Evolutionary conservation across 2,329 filamentous ascomycete genomes (phyloP).

Genomic region (Emergomyces orientalis): DNA sequence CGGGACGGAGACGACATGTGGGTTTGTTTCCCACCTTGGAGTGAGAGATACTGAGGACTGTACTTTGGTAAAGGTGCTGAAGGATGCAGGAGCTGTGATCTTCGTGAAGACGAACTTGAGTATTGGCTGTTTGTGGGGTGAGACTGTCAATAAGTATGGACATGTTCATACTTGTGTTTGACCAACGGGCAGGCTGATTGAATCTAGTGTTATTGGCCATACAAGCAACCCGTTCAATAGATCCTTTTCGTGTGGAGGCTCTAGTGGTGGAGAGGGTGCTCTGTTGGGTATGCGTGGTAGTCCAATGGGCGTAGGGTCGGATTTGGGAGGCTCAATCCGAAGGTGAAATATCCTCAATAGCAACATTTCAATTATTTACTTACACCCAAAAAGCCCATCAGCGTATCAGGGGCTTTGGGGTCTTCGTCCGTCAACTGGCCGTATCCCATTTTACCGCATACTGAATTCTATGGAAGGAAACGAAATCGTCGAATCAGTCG

Average conservation of each 20-base stretch:
- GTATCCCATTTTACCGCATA: conserved; percentile 27
- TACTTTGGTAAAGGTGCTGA: not conserved
- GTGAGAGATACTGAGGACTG: not conserved
- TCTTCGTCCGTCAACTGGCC: conserved; percentile 29
- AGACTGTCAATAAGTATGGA: conserved; percentile 4
- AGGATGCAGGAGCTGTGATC: conserved; percentile 23
- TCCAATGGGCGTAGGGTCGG: conserved; percentile 52
- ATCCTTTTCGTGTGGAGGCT: conserved; percentile 56
- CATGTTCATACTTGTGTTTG: not conserved
- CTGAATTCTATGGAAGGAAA: conserved; percentile 17
- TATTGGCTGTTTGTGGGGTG: conserved; percentile 5
- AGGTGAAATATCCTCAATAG: conserved; percentile 6
- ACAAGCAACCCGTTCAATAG: conserved; percentile 54
- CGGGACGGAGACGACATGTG: conserved; percentile 4
- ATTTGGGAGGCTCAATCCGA: conserved; percentile 45
- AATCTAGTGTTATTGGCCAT: not conserved
- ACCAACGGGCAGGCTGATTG: not conserved
- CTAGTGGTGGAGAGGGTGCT: conserved; percentile 57
- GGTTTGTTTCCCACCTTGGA: conserved; percentile 2
- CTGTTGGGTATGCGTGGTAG: conserved; percentile 52
- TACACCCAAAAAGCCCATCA: conserved; percentile 24
- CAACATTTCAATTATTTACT: not conserved
- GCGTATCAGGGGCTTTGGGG: conserved; percentile 35
- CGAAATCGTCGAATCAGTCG: conserved; percentile 21
- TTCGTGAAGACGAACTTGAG: conserved; percentile 28